phyloP scores from a whole-genome alignment of 176 grass and related monocot genomes.

The Aegilops sharonensis region DNA sequence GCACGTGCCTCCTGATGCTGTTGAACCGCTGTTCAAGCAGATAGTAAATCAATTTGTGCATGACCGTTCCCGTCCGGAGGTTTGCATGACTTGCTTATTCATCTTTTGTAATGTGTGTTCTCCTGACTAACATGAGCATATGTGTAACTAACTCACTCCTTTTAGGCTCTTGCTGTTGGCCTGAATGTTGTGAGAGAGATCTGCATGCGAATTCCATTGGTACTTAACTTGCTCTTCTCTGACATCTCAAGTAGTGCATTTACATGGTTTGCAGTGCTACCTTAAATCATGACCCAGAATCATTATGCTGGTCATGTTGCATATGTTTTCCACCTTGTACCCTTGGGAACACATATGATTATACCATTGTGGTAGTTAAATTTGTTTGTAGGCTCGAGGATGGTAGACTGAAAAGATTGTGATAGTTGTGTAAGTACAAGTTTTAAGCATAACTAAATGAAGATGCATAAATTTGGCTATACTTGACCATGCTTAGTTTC shows the following conservation, averaged over 20 bases:
- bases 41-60: constrained; percentile 99
- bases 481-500: not conserved
- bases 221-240: constrained; percentile 40
- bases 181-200: constrained; percentile 97
- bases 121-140: not conserved
- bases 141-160: not conserved
- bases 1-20: constrained; percentile 94
- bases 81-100: constrained; percentile 22
- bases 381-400: not conserved
- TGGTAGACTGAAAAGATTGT: constrained; percentile 7
- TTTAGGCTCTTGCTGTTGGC: constrained; percentile 89
- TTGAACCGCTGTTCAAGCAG: constrained; percentile 93
- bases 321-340: not conserved
- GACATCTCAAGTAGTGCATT: not conserved
- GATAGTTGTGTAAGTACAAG: not conserved
- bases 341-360: not conserved
- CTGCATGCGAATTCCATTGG: constrained; percentile 90
- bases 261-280: constrained; percentile 4
- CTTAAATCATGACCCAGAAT: not conserved
- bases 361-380: not conserved
- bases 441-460: not conserved
- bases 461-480: not conserved
- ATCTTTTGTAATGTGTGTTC: not conserved
- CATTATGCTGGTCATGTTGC: not conserved
- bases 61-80: constrained; percentile 91